Percentiles rank a stretch among this genome's conserved stretches.
Conservation (phyloP, 768 basidiomycete species). For the Tulasnella sp. region DNA sequence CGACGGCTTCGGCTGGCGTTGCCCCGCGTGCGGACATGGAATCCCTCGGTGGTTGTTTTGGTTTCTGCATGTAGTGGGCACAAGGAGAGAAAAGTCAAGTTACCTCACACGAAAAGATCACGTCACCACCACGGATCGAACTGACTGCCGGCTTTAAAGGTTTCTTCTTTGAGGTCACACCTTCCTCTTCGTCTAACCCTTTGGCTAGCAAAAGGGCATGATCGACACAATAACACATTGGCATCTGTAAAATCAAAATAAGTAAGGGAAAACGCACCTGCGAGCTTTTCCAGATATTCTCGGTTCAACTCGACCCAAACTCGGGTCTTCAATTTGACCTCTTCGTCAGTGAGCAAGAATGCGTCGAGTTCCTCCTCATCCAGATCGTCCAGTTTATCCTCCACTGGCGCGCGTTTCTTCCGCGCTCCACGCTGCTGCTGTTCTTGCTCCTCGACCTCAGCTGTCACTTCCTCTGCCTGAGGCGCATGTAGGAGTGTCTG, state of each 20-base stretch:
- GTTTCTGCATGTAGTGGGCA: constrained; percentile 38
- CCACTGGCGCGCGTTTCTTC: constrained; percentile 18
- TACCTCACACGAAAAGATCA: constrained; percentile 1
- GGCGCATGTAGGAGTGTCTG: not conserved
- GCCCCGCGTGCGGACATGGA: constrained; percentile 56
- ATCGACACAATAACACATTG: constrained; percentile 34
- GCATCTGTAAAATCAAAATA: constrained; percentile 18
- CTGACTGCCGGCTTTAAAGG: constrained; percentile 23
- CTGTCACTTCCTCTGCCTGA: not conserved
- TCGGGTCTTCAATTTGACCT: constrained; percentile 76
- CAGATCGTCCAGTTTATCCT: constrained; percentile 29
- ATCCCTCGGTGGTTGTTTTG: constrained; percentile 68
- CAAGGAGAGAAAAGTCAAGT: constrained; percentile 10
- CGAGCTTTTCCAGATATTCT: constrained; percentile 81
- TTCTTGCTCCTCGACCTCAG: constrained; percentile 4
- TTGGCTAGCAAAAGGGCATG: constrained; percentile 44
- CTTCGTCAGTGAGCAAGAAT: constrained; percentile 62
- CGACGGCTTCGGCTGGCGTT: constrained; percentile 68
- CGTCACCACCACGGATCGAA: constrained; percentile 41
- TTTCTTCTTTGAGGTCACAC: constrained; percentile 50
- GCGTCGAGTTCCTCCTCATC: constrained; percentile 84
- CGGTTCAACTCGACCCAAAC: constrained; percentile 91
- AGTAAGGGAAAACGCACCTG: constrained; percentile 43
- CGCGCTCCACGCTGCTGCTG: constrained; percentile 10
- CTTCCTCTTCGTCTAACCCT: constrained; percentile 39